A percentile compares a stretch with the other conserved stretches of the same genome.
Evolutionary conservation across 2,329 filamentous ascomycete species (phyloP).

Genomic region (Colletotrichum sp.): DNA sequence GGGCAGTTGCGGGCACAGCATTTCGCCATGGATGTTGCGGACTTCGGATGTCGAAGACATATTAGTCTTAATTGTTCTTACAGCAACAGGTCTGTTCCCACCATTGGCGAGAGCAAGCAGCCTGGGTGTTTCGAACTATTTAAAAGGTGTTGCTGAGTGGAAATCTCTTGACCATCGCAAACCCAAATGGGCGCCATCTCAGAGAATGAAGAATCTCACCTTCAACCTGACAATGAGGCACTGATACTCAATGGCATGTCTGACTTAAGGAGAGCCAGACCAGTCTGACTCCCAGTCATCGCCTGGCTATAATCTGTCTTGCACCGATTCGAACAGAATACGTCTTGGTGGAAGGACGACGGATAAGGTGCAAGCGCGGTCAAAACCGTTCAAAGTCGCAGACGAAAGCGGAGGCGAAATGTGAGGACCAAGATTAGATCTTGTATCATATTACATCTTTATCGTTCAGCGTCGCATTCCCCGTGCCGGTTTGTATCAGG

Average conservation of each 20-base stretch:
- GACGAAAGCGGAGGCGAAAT: rapidly evolving
- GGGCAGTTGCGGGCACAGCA: too few relatives aligned
- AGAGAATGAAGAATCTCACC: background rate
- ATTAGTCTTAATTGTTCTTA: too few relatives aligned
- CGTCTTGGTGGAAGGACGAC: background rate
- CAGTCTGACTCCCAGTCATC: rapidly evolving
- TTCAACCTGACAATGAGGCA: background rate
- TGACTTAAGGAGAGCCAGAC: rapidly evolving
- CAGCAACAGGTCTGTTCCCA: too few relatives aligned
- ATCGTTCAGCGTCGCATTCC: too few relatives aligned
- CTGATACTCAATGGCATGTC: rapidly evolving
- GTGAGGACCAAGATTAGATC: rapidly evolving
- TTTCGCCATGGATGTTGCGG: too few relatives aligned
- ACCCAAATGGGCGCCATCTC: background rate
- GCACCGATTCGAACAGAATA: background rate
- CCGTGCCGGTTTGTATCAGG: too few relatives aligned
- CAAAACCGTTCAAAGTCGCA: rapidly evolving
- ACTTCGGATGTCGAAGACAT: too few relatives aligned
- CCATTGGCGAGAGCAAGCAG: too few relatives aligned
- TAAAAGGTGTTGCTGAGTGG: background rate
- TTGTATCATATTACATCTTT: rapidly evolving
- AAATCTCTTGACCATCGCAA: background rate
- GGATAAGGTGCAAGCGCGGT: rapidly evolving
- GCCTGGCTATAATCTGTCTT: rapidly evolving
- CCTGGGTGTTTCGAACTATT: background rate